Conservation (phyloP, 1,284 basidiomycete species). For the Marasmius sp. region DNA sequence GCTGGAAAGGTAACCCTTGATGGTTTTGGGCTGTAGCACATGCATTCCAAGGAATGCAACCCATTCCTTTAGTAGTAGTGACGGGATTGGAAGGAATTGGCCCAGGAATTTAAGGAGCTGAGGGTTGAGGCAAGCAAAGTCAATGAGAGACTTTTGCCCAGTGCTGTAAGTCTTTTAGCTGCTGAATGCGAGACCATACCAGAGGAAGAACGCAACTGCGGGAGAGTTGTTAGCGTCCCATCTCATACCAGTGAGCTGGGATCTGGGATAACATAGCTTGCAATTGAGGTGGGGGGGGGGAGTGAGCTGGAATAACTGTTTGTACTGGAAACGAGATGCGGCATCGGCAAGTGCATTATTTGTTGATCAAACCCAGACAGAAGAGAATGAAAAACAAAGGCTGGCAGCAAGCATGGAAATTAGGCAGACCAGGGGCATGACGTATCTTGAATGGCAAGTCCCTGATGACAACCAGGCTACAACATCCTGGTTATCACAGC, state of each 20-base stretch:
- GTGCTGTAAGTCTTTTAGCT: conserved; percentile 27
- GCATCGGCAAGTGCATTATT: conserved; percentile 23
- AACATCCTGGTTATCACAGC: conserved; percentile 31
- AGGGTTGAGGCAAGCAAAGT: conserved; percentile 24
- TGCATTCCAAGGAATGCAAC: conserved; percentile 22
- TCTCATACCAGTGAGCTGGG: conserved; percentile 26
- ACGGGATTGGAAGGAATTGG: conserved; percentile 27
- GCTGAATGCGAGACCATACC: conserved; percentile 28
- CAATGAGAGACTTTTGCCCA: conserved; percentile 28
- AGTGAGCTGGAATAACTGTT: conserved; percentile 26
- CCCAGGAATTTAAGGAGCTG: conserved; percentile 11
- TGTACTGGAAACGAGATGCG: conserved; percentile 29
- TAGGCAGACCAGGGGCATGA: conserved; percentile 13
- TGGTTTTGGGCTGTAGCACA: conserved; percentile 26
- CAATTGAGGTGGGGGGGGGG: conserved; percentile 20
- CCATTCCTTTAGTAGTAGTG: conserved; percentile 28
- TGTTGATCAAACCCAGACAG: conserved; percentile 20
- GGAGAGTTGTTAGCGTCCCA: conserved; percentile 20
- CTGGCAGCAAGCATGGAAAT: conserved; percentile 19
- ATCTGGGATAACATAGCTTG: conserved; percentile 21
- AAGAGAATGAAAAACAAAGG: conserved; percentile 24
- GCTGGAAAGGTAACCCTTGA: conserved; percentile 29
- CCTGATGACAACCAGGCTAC: conserved; percentile 14
- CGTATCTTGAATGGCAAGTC: conserved; percentile 15
- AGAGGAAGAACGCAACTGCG: conserved; percentile 26